A percentile compares a stretch with the other conserved stretches of the same genome.
phyloP scores from a whole-genome alignment of 2,329 filamentous ascomycete species.

The Truncatella angustata region DNA sequence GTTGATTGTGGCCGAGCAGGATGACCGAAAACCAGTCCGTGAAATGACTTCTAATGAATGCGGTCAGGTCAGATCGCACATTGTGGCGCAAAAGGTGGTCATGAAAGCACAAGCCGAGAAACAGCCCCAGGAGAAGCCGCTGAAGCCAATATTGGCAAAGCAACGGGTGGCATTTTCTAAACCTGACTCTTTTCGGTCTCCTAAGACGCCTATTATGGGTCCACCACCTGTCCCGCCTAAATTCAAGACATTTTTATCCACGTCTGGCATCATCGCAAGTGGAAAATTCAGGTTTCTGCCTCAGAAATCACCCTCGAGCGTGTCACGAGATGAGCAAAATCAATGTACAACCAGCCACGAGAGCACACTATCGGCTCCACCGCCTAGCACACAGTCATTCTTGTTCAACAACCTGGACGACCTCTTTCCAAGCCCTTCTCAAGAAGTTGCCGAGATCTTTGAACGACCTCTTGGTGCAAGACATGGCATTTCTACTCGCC shows the following conservation, averaged over 20 bases:
- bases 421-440: constrained; percentile 55
- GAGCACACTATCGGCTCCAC: too few relatives aligned
- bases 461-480: constrained; percentile 31
- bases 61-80: too few relatives aligned
- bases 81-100: neutral
- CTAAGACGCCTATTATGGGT: constrained; percentile 20
- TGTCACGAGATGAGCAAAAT: too few relatives aligned
- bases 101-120: neutral
- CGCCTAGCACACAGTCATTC: constrained; percentile 52
- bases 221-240: constrained; percentile 24
- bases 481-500: constrained; percentile 19
- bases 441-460: constrained; percentile 51
- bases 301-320: too few relatives aligned
- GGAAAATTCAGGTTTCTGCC: constrained; percentile 21
- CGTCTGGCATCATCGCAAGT: too few relatives aligned
- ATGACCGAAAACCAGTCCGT: neutral
- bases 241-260: too few relatives aligned
- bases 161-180: neutral
- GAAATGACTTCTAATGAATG: neutral
- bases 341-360: too few relatives aligned
- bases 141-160: neutral
- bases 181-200: neutral
- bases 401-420: constrained; percentile 48
- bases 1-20: neutral
- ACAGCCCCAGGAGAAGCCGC: neutral